Conservation (phyloP, 495 filamentous ascomycete species). For the Acidiella bohemica region DNA sequence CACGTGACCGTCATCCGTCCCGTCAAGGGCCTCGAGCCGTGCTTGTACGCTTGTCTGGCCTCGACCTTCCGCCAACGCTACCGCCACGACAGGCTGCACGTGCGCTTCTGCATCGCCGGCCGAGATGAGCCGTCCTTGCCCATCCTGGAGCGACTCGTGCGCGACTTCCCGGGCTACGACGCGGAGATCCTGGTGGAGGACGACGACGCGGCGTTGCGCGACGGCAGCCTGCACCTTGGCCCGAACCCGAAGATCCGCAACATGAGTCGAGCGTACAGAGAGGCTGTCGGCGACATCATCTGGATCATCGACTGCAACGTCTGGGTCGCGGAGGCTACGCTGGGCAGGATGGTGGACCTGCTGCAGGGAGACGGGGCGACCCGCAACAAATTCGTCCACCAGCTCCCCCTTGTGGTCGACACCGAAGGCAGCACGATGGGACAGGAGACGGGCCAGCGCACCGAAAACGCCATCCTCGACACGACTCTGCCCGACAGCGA, state of each 20-base stretch:
- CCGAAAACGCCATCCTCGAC: not conserved
- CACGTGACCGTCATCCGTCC: slow-evolving; percentile 88
- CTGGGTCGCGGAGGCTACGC: slow-evolving; percentile 70
- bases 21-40: slow-evolving; percentile 80
- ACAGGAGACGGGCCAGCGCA: slow-evolving; percentile 6
- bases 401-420: slow-evolving; percentile 77
- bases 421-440: slow-evolving; percentile 5
- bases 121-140: slow-evolving; percentile 68
- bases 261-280: slow-evolving; percentile 88
- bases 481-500: slow-evolving; percentile 4
- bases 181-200: slow-evolving; percentile 69
- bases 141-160: slow-evolving; percentile 53
- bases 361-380: slow-evolving; percentile 51
- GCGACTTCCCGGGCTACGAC: slow-evolving; percentile 55
- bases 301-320: slow-evolving; percentile 97
- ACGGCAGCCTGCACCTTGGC: slow-evolving; percentile 41
- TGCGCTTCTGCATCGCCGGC: slow-evolving; percentile 70
- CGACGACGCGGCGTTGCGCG: slow-evolving; percentile 62
- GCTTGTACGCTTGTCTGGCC: slow-evolving; percentile 86
- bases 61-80: slow-evolving; percentile 78
- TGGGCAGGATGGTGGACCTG: slow-evolving; percentile 73
- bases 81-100: slow-evolving; percentile 59
- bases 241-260: slow-evolving; percentile 98
- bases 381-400: slow-evolving; percentile 91
- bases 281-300: slow-evolving; percentile 78